Base-by-base conservation (phyloP, 2,329 filamentous ascomycete genomes). In the Dactylellina haptotyla region DNA sequence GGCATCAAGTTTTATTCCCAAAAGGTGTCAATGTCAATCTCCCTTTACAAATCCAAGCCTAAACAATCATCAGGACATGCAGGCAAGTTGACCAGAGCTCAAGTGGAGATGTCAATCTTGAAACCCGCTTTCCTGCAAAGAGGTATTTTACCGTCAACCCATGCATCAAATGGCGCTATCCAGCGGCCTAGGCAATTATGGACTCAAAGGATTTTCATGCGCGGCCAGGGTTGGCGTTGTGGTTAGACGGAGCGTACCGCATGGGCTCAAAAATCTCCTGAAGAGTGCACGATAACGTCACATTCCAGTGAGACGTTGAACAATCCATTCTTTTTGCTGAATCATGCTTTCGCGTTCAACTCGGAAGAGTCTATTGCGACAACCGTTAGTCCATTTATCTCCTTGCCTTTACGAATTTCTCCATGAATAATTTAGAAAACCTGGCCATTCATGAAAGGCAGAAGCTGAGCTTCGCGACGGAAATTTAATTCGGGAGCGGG, bases 401-500 rank as follows among this genome's bases (percentile, higher is more conserved):
- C n/a, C n/a, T n/a, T n/a, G n/a, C n/a, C n/a, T 50, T 28, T 28
- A 54, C 25, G 37, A 46, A 18, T 14, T 20, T 12, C 16, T n/a
- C 26, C 46, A 34, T 54, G 6, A 30, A 18, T 34, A 58, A 25
- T 46, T 56, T 20, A 30, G 28, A 34, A 26, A 8, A 12, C 3
- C 34, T 41, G 23, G n/a, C 28, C 25, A 58, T 14, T 43, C 18
- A 30, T 18, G 2, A 25, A 30, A 54, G 16, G 18, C 18, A 48
- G 37, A 53, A 18, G 16, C 9, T n/a, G 41, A 58, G 23, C 50
- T 59, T 73, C 46, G 69, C 53, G 39, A 73, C 69, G 69, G 69
- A 66, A 62, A 73, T 61, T 73, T 66, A 61, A 61, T 56, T 62
- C 61, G 61, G 61, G 59, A 66, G 61, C 69, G 69, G 69, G 69